phyloP scores from a whole-genome alignment of 176 grass and related monocot genomes.

The Oryza punctata region DNA sequence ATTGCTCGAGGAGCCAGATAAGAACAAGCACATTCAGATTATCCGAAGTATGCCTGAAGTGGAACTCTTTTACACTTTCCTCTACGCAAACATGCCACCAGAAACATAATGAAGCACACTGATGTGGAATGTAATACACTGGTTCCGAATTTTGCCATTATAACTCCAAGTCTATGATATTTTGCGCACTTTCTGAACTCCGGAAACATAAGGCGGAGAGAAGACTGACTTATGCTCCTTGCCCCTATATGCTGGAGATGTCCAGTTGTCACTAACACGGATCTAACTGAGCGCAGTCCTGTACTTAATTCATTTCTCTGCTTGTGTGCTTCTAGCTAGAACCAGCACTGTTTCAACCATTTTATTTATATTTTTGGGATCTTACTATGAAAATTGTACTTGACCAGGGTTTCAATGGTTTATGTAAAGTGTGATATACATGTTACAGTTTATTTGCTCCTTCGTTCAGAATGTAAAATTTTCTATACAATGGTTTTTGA shows the following conservation, averaged over 20 bases:
- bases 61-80: constrained; percentile 85
- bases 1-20: constrained; percentile 85
- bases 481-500: background rate
- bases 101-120: constrained; percentile 33
- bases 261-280: constrained; percentile 20
- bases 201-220: constrained; percentile 7
- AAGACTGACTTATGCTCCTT: background rate
- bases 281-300: background rate
- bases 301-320: background rate
- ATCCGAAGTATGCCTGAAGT: constrained; percentile 79
- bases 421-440: background rate
- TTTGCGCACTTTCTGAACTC: background rate
- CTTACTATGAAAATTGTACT: background rate
- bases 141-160: constrained; percentile 25
- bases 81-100: constrained; percentile 76
- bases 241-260: constrained; percentile 28
- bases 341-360: background rate
- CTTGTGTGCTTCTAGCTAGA: constrained; percentile 20
- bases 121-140: background rate
- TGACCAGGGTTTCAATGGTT: constrained; percentile 2
- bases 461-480: background rate
- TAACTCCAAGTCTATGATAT: background rate
- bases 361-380: constrained; percentile 31
- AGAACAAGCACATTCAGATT: constrained; percentile 80
- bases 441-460: no score